Evolutionary conservation across 176 grass and related monocot genomes (phyloP).

Genomic region (Triticum timopheevii): DNA sequence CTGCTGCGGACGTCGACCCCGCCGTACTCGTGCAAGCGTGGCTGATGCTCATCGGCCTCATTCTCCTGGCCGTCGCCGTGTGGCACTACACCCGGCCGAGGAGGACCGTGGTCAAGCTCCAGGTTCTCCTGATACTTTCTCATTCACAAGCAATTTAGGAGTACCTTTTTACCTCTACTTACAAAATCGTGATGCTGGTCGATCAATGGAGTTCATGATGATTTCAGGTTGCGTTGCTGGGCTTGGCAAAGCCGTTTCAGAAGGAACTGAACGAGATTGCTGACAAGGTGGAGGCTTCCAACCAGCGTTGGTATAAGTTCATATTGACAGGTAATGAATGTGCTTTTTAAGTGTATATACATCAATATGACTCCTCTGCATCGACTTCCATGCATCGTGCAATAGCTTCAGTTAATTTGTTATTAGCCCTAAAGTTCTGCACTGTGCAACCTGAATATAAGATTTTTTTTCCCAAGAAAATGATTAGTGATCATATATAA

Average conservation of each 20-base stretch:
- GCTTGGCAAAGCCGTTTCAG: conserved; percentile 23
- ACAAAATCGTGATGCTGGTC: not conserved
- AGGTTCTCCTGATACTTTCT: not conserved
- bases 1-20: not conserved
- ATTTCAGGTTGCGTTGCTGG: conserved; percentile 32
- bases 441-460: too few species aligned
- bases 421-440: too few species aligned
- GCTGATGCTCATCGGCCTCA: not conserved
- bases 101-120: conserved; percentile 33
- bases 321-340: conserved; percentile 25
- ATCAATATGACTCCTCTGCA: not conserved
- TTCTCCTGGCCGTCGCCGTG: conserved; percentile 11
- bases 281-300: conserved; percentile 28
- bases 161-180: not conserved
- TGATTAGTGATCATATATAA: too few species aligned
- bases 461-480: too few species aligned
- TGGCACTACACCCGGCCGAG: conserved; percentile 11
- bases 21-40: not conserved
- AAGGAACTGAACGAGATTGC: conserved; percentile 36
- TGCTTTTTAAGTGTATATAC: not conserved
- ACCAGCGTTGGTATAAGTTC: conserved; percentile 34
- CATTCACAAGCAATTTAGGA: too few species aligned
- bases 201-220: not conserved
- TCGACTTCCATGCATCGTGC: not conserved
- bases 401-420: not conserved